Conservation (phyloP, 75 land plant genomes). For the Sequoia sempervirens region DNA sequence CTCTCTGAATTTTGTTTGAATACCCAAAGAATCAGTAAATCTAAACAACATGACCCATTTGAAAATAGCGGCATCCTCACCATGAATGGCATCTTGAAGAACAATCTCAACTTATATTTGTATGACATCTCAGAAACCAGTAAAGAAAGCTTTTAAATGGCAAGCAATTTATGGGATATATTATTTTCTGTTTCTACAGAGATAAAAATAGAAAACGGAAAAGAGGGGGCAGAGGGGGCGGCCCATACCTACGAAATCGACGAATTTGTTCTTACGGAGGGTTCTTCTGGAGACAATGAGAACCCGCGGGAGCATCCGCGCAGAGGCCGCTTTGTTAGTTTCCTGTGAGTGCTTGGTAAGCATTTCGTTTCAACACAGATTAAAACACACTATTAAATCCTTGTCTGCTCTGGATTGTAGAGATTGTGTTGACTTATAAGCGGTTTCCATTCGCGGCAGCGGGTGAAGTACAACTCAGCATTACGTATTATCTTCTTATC, state of each 20-base stretch:
- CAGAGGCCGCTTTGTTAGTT: too few species aligned
- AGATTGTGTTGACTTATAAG: not conserved
- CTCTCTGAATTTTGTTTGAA: too few species aligned
- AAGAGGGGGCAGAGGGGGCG: too few species aligned
- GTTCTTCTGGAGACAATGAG: constrained; percentile 79
- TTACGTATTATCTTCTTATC: not conserved
- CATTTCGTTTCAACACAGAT: not conserved
- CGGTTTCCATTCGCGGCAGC: not conserved
- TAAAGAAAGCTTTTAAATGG: not conserved
- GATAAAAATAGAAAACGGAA: too few species aligned
- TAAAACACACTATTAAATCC: not conserved
- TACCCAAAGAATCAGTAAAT: not conserved
- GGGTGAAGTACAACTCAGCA: not conserved
- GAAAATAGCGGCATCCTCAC: too few species aligned
- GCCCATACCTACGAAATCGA: constrained; percentile 74
- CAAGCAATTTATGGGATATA: too few species aligned
- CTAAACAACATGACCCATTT: too few species aligned
- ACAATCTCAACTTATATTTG: not conserved
- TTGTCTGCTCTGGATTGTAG: not conserved
- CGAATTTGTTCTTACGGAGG: constrained; percentile 94
- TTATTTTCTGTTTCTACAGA: too few species aligned
- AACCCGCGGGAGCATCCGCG: constrained; percentile 53
- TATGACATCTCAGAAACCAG: not conserved
- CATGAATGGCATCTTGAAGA: too few species aligned
- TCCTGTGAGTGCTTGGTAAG: not conserved